Percentiles rank a stretch among this genome's conserved stretches.
Conservation (phyloP, 2,329 filamentous ascomycete genomes). For the Daldinia eschscholtzii region DNA sequence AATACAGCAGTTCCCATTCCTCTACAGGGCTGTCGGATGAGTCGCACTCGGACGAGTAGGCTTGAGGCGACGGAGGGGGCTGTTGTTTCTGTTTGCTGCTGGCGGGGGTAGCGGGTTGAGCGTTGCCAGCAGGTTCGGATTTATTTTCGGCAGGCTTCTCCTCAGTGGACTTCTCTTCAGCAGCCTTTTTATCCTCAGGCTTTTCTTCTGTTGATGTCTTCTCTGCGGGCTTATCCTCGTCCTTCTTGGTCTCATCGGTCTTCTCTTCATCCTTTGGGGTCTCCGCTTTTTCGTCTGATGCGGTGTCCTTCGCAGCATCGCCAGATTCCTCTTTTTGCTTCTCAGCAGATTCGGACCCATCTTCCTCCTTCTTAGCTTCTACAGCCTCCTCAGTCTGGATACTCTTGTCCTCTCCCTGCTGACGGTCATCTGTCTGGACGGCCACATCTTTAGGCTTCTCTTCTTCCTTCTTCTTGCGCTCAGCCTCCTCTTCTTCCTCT, state of each 20-base stretch:
- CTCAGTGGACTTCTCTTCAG: slow-evolving; percentile 17
- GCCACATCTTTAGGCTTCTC: slow-evolving; percentile 50
- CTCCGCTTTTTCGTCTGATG: slow-evolving; percentile 1
- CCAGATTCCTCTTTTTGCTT: slow-evolving; percentile 28
- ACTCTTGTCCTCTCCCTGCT: slow-evolving; percentile 47
- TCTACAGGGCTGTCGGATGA: slow-evolving; percentile 71
- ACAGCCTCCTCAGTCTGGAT: slow-evolving; percentile 44
- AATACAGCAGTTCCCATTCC: slow-evolving; percentile 71
- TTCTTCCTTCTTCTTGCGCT: slow-evolving; percentile 45
- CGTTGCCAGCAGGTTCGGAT: background rate
- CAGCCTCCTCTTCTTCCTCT: slow-evolving; percentile 52
- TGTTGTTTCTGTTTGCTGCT: slow-evolving; percentile 2
- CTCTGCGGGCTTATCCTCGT: slow-evolving; percentile 17
- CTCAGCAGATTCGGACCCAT: slow-evolving; percentile 34
- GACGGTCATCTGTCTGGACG: slow-evolving; percentile 50
- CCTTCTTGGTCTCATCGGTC: background rate
- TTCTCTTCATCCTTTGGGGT: slow-evolving; percentile 24
- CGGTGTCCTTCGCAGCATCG: slow-evolving; percentile 12
- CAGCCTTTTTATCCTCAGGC: slow-evolving; percentile 28
- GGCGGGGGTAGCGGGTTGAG: background rate
- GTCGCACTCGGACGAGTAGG: slow-evolving; percentile 63
- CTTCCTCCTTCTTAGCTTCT: slow-evolving; percentile 37
- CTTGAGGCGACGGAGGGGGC: slow-evolving; percentile 35
- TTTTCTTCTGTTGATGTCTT: slow-evolving; percentile 16
- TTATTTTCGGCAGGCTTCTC: slow-evolving; percentile 13